These are phyloP conservation scores for Globisporangium carolinianum DNA, from an alignment of 352 stramenopile genomes.

Conservation along the genomic window DNA sequence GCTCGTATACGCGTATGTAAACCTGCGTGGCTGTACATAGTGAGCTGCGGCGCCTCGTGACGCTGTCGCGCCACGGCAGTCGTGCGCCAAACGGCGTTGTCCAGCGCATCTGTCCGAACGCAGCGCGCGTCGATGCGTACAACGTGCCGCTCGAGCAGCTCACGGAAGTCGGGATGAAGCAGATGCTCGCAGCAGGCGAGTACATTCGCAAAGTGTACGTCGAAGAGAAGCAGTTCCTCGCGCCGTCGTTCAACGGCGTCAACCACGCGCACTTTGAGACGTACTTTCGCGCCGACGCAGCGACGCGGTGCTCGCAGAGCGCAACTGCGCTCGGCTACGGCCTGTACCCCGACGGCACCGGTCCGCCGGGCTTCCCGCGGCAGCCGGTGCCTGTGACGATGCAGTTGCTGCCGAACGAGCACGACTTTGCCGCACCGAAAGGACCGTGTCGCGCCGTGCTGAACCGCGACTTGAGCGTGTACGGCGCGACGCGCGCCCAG, in stretches of 20 bases:
- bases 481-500: slow-evolving; percentile 41
- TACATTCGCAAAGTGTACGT: too few species aligned
- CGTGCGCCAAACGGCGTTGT: slow-evolving; percentile 52
- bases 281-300: slow-evolving; percentile 79
- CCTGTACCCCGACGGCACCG: slow-evolving; percentile 75
- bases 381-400: slow-evolving; percentile 81
- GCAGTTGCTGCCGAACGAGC: slow-evolving; percentile 77
- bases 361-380: slow-evolving; percentile 50
- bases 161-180: too few species aligned
- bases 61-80: slow-evolving; percentile 73
- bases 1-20: too few species aligned
- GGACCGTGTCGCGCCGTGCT: slow-evolving; percentile 54
- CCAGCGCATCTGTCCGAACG: too few species aligned
- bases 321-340: slow-evolving; percentile 67
- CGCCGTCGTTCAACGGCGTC: slow-evolving; percentile 58
- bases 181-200: too few species aligned
- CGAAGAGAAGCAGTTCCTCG: slow-evolving; percentile 35
- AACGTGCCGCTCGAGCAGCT: too few species aligned
- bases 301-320: slow-evolving; percentile 75
- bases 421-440: slow-evolving; percentile 79
- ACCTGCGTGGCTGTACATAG: slow-evolving; percentile 12
- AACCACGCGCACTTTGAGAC: slow-evolving; percentile 77
- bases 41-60: slow-evolving; percentile 67
- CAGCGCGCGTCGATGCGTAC: too few species aligned
- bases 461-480: slow-evolving; percentile 42